Base-by-base conservation (phyloP, 768 basidiomycete genomes). In the Auricularia cornea region DNA sequence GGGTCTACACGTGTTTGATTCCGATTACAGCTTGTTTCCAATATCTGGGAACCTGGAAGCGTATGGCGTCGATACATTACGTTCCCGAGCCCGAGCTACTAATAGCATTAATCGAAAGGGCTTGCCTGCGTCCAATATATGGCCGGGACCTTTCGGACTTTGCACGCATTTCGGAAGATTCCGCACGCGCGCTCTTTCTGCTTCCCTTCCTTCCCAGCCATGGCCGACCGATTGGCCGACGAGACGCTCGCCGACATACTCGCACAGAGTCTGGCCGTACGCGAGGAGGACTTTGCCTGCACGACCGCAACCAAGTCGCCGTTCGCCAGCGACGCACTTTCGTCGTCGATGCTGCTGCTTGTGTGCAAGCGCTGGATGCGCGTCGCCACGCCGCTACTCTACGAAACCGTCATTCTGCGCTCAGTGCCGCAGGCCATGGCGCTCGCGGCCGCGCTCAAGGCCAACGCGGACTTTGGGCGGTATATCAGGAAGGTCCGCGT, bases 281-380 rank as follows among this genome's bases (percentile, higher is more conserved):
- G 18, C 4, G 54, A 57, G 11, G 2, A 26, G 10, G 54, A 28
- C 20, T 57, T 57, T 31, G 26, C 54, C 11, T 29, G 54, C 29
- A 30, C 28, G 4, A 20, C 44, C 6, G 54, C 54, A 10, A 16
- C 11, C 30, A 57, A 16, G 28, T 57, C 54, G 20, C 54, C 54
- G 26, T 57, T 57, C 4, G 26, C 54, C 26, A 16, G 14, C 16
- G 26, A 29, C 6, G 54, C 23, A 12, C 5, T 29, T 10, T 57
- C 54, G 54, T 57, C 54, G 54, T 57, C 54, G 30, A 26, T 2
- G 28, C 11, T 57, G 8, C 30, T 57, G 6, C 18, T 57, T 11
- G 54, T 57, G 12, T 57, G 54, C 54, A 57, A 57, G 5, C 54
- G 54, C 54, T 57, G 54, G 54, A 31, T 57, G 54, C 54, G 54